Conservation (phyloP, 441 rosid species). For the Jatropha multifida region DNA sequence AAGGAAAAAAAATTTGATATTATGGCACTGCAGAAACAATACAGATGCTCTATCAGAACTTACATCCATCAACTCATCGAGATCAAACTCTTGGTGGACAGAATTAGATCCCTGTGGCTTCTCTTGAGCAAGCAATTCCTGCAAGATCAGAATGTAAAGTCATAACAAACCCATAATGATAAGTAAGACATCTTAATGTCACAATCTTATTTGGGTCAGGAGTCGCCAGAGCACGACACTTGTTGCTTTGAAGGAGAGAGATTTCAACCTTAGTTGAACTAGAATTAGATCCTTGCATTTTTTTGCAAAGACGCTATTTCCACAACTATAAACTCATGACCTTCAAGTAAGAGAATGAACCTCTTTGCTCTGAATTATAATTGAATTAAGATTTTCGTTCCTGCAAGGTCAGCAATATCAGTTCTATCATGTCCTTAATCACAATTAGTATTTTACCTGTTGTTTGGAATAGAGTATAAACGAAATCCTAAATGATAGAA, state of each 20-base stretch:
- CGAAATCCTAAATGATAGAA: too few relatives aligned
- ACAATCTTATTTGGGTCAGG: neutral
- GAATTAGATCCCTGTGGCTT: conserved; percentile 61
- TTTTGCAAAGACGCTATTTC: neutral
- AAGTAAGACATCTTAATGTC: conserved; percentile 7
- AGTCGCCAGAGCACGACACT: neutral
- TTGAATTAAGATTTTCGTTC: neutral
- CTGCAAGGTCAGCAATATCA: neutral
- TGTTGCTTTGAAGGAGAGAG: neutral
- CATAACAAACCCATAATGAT: conserved; percentile 14
- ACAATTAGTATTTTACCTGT: neutral
- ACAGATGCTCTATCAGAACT: conserved; percentile 6
- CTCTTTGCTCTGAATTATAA: neutral
- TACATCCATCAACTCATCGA: conserved; percentile 95
- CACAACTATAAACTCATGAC: neutral
- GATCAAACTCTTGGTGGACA: conserved; percentile 68
- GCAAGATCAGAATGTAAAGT: conserved; percentile 19
- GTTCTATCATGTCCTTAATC: neutral
- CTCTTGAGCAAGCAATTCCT: conserved; percentile 72
- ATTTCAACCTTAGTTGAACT: neutral
- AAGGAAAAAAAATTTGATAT: neutral
- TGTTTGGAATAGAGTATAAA: too few relatives aligned
- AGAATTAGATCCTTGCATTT: neutral
- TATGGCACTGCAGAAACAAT: neutral
- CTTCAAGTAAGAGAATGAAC: neutral